Evolutionary conservation across 1,284 basidiomycete genomes (phyloP), one percentile per base, ranked within the genome.

Genomic region (Trametes pubescens): DNA sequence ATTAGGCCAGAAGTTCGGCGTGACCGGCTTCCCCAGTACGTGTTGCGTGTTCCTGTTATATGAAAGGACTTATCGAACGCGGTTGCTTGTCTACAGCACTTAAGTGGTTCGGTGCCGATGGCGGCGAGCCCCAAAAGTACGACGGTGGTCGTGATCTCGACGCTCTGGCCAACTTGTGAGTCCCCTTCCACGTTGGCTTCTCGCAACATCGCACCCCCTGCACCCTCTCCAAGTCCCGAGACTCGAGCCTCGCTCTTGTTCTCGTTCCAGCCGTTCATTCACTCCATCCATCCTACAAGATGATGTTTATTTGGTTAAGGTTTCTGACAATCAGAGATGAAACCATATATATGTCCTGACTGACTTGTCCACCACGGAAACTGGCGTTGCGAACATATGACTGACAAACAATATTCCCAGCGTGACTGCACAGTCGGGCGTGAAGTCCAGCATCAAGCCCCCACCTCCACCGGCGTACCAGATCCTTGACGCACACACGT

Each of bases 11-110:
- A 87, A 90, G 76, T 95, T 87, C 73, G 94, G 84, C 21, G 90
- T 98, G 26, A 86, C 82, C 18, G 95, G 95, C 51, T 97, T 86
- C 82, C 96, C 96, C 8, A 97, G 94, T 95, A 77, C 77, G 84
- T 81, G 2, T 22, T 22, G 4, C 29, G 40, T n/a, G 16, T 16
- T n/a, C 11, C 37, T 38, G 35, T n/a, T 32, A 51, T 40, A 26
- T n/a, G 29, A 32, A 44, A 14, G 32, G 22, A 44, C 40, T 40
- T 60, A n/a, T 51, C 59, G 8, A 35, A 53, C 69, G n/a, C 57
- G 37, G 44, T 37, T 34, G 51, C 14, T 37, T 46, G 61, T 10
- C 21, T 57, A 66, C 53, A 95, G 94, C 96, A 48, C 79, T 98
- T 65, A 96, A 97, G 75, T 98, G 94, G 94, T 98, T 97, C 77